Evolutionary conservation across 2,329 filamentous ascomycete genomes (phyloP).

Genomic region (Hirsutella rhossiliensis): DNA sequence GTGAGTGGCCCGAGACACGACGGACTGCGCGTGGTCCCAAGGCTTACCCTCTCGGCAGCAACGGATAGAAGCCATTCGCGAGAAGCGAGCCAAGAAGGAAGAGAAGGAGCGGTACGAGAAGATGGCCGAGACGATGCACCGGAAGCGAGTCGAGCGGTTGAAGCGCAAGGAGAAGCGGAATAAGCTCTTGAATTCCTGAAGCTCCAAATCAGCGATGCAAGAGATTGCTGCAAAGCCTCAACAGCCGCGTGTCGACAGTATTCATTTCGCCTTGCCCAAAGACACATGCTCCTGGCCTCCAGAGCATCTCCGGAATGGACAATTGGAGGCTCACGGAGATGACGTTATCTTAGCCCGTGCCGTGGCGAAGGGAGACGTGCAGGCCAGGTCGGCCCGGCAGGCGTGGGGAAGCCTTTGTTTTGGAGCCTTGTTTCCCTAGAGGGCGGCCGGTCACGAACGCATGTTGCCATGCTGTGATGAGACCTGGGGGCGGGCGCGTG

Average conservation of each 20-base stretch:
- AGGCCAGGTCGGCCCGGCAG: no score
- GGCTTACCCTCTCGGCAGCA: constrained; percentile 35
- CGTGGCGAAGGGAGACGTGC: no score
- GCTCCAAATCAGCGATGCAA: constrained; percentile 1
- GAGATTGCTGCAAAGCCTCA: not conserved
- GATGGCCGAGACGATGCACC: constrained; percentile 96
- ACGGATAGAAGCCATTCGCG: constrained; percentile 68
- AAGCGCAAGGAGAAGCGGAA: constrained; percentile 96
- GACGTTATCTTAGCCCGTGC: no score
- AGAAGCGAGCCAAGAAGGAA: constrained; percentile 77
- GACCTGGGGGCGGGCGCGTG: not conserved
- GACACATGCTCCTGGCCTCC: not conserved
- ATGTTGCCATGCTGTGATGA: not conserved
- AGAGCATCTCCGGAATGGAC: no score
- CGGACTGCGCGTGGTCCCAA: not conserved
- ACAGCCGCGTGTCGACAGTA: not conserved
- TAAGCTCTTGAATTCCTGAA: constrained; percentile 59
- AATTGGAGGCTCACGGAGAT: no score
- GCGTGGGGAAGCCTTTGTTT: no score
- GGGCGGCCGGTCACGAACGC: not conserved
- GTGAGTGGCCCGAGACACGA: constrained; percentile 31
- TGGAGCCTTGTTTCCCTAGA: no score
- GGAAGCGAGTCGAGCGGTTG: constrained; percentile 82
- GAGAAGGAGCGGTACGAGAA: constrained; percentile 88
- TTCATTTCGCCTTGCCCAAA: not conserved